Conservation (phyloP, 1,284 basidiomycete species). For the Boletus sp. region DNA sequence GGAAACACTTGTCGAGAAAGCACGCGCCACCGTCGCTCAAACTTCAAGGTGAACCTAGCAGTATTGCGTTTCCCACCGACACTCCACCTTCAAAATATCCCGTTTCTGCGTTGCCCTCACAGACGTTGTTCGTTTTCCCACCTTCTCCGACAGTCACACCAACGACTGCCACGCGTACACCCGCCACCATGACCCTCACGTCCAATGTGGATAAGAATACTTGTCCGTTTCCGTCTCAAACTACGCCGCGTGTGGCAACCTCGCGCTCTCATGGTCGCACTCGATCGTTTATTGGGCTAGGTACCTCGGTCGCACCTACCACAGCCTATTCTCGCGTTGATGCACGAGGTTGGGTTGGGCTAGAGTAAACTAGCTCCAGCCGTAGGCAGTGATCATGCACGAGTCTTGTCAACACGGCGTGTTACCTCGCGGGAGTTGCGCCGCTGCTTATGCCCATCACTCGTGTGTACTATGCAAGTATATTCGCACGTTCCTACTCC, state of each 20-base stretch:
- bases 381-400: slow-evolving; percentile 6
- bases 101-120: slow-evolving; percentile 46
- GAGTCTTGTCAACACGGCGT: slow-evolving; percentile 12
- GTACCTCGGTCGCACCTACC: slow-evolving; percentile 68
- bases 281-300: slow-evolving; percentile 67
- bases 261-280: slow-evolving; percentile 63
- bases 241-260: slow-evolving; percentile 70
- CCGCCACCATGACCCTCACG: slow-evolving; percentile 70
- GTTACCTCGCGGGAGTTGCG: slow-evolving; percentile 10
- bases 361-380: slow-evolving; percentile 35
- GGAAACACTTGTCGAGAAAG: slow-evolving; percentile 43
- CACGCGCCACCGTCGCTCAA: slow-evolving; percentile 53
- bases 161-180: slow-evolving; percentile 47
- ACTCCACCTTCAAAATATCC: slow-evolving; percentile 12
- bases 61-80: slow-evolving; percentile 26
- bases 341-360: slow-evolving; percentile 67
- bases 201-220: slow-evolving; percentile 46
- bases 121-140: slow-evolving; percentile 80
- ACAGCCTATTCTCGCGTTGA: slow-evolving; percentile 78
- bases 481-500: slow-evolving; percentile 14
- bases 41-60: slow-evolving; percentile 34
- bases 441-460: slow-evolving; percentile 8
- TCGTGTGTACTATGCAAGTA: slow-evolving; percentile 14
- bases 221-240: slow-evolving; percentile 55
- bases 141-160: slow-evolving; percentile 62